Base-by-base conservation (phyloP, 2,329 filamentous ascomycete species). In the Colletotrichum tropicale region DNA sequence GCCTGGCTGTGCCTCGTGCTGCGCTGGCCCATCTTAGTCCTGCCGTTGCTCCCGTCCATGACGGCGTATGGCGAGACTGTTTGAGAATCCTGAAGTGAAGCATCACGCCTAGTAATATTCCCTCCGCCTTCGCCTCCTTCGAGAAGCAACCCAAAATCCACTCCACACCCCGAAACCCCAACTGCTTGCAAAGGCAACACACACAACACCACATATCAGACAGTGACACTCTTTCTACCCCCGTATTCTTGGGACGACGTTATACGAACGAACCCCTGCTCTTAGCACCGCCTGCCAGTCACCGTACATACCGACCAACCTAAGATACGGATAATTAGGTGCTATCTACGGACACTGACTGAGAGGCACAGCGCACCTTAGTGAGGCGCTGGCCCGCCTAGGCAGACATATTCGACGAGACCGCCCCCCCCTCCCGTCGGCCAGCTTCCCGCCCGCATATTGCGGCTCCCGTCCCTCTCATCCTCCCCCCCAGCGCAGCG, bases 251-350 rank as follows among this genome's bases (percentile, higher is more conserved):
- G 32, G 60, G 71, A 74, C 60, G 71, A 74, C 58, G 67, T 36
- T 70, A 52, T 70, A 58, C 34, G 66, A 74, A 74, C 71, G 60
- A 74, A 74, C 71, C 71, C 71, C 43, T 74, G 71, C 66, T 62
- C 66, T 65, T 70, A 65, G 71, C 60, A 74, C 58, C 55, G 13
- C 34, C 43, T 43, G 43, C 28, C 58, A 70, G 58, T 55, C 30
- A 34, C 10, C 43, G 43, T 52, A 52, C 43, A 52, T 52, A 24
- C 43, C 43, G n/a, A 8, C 38, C 9, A 48, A 48, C 38, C 38
- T 48, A 48, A 48, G 38, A 48, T 48, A 48, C 43, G 43, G 43
- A 21, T 21, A 52, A 13, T 52, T 13, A 52, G 43, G 43, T 52
- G 43, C 43, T 52, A 21, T 56, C 15, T 52, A 21, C 65, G 34